These are phyloP conservation scores for Citrus medica DNA, from an alignment of 345 rosid species.

Conservation along the genomic window DNA sequence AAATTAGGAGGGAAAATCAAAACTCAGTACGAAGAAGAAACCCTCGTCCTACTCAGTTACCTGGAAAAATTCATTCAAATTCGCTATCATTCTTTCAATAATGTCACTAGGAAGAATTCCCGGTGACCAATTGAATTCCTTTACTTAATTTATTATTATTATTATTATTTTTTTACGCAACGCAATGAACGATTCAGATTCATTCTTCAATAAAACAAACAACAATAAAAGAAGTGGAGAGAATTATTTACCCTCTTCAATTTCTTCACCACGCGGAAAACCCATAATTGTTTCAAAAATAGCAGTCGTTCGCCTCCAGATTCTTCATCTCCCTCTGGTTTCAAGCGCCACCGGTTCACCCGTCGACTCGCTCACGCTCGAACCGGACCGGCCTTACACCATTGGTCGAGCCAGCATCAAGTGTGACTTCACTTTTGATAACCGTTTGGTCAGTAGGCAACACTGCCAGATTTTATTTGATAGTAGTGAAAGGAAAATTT, in stretches of 20 bases:
- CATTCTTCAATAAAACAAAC: slow-evolving; percentile 1
- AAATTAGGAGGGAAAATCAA: slow-evolving; percentile 6
- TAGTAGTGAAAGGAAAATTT: slow-evolving; percentile 41
- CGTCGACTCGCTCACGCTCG: slow-evolving; percentile 33
- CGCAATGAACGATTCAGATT: slow-evolving; percentile 22
- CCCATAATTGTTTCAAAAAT: slow-evolving; percentile 28
- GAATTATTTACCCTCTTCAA: slow-evolving; percentile 1
- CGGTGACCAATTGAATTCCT: not conserved
- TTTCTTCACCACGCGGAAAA: slow-evolving; percentile 19
- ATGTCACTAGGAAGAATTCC: not conserved
- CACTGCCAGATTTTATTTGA: slow-evolving; percentile 78
- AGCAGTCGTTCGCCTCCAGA: slow-evolving; percentile 42
- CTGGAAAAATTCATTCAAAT: not conserved
- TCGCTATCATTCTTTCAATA: not conserved
- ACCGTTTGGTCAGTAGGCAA: slow-evolving; percentile 53
- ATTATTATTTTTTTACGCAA: not conserved
- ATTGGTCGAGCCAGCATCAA: slow-evolving; percentile 47
- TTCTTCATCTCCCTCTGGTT: slow-evolving; percentile 48
- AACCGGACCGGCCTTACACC: slow-evolving; percentile 50
- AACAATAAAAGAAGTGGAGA: slow-evolving; percentile 15
- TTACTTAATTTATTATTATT: not conserved
- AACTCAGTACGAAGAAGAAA: not conserved
- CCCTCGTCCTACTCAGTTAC: not conserved
- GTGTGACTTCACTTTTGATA: slow-evolving; percentile 48
- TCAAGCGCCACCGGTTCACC: slow-evolving; percentile 43